Evolutionary conservation across 441 rosid genomes (phyloP), one percentile per base, ranked within the genome.

Genomic region (Gossypium davidsonii): DNA sequence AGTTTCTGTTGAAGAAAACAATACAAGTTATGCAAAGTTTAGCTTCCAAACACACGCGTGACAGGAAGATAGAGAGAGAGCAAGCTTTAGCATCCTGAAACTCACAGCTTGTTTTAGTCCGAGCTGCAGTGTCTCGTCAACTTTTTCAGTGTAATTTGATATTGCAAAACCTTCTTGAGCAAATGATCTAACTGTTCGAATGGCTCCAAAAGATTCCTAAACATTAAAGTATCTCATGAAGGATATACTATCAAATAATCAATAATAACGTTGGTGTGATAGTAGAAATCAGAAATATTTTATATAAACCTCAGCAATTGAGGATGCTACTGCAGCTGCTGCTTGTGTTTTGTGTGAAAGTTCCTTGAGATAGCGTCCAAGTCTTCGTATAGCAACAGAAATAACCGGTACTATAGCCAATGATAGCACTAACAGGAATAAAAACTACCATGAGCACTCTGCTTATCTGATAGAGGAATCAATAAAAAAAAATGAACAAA

Each of bases 41-140:
- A 60, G 42, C 6, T 48, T 72, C 67, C 20, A 25, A 55, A 6
- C 70, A 14, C 10, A 39, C 1, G 55, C 3, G 55, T 11, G 10
- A 4, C 44, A 31, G 28, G 26, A 56, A 39, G 44, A 46, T 37
- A 25, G 49, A 52, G 14, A 60, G 71, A 71, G 37, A 21, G 26
- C 14, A 23, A 67, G 31, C 1, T 2, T 1, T 56, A 56, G 74
- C 15, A 57, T 37, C 37, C 55, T 53, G 74, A 74, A 74, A 79
- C 89, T 85, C 78, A 95, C 98, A 76, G 99, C 99, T 86, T 90
- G 97, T 78, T 83, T 85, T 75, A 94, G 89, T 77, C 99, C 99
- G 25, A 94, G 87, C 70, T 83, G 85, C 77, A 94, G 79, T 12
- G 98, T 92, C 79, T 89, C 96, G 53, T 92, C 93, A 14, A 94